phyloP scores from a whole-genome alignment of 202 grass and related monocot genomes.

The Setaria viridis region DNA sequence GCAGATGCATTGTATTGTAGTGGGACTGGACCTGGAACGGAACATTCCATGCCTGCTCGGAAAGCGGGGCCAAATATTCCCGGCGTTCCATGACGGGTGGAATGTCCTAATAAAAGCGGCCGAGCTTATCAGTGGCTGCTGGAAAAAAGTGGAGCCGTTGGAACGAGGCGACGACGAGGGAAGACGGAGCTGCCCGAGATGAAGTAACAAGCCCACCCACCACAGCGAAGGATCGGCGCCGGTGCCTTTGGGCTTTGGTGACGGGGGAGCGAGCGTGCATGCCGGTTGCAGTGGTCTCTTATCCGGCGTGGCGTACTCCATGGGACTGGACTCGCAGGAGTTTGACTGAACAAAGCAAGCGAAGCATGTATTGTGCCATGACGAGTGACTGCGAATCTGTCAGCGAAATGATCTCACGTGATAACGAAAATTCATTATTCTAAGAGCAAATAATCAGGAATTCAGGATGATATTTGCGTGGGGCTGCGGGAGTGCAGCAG shows the following conservation, averaged over 20 bases:
- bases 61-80: not conserved
- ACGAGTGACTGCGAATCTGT: too few relatives aligned
- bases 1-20: not conserved
- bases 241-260: not conserved
- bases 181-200: too few relatives aligned
- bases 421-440: too few relatives aligned
- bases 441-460: not conserved
- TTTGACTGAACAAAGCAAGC: too few relatives aligned
- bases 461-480: not conserved
- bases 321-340: too few relatives aligned
- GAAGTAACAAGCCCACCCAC: not conserved
- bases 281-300: not conserved
- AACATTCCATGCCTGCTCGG: not conserved
- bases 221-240: not conserved
- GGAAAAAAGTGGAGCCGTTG: not conserved
- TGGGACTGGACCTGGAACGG: not conserved
- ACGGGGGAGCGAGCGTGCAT: too few relatives aligned
- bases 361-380: too few relatives aligned
- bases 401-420: not conserved
- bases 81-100: not conserved
- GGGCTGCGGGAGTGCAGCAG: not conserved
- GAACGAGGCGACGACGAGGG: not conserved
- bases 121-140: not conserved
- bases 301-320: not conserved
- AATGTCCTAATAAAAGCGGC: not conserved